Conservation (phyloP, 352 stramenopile genomes). For the Pythium rhizo-oryzae region DNA sequence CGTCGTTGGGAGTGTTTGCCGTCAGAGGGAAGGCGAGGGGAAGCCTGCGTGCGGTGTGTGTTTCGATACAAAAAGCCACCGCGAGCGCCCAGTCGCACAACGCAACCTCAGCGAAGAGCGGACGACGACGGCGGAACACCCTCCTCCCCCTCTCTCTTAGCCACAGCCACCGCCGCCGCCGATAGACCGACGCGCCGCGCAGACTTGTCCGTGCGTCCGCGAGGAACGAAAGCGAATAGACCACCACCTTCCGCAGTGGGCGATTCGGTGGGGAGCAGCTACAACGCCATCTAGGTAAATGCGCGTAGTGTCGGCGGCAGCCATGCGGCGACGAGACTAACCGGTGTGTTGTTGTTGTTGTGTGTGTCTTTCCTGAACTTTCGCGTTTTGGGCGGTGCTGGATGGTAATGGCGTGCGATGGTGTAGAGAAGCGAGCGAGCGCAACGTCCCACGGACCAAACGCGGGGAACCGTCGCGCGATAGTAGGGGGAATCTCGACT, state of each 20-base stretch:
- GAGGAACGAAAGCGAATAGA: not conserved
- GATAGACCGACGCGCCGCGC: not conserved
- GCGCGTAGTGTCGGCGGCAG: too few species aligned
- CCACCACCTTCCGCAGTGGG: conserved; percentile 19
- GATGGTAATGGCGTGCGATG: not conserved
- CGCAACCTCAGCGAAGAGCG: not conserved
- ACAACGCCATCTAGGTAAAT: not conserved
- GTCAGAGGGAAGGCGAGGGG: not conserved
- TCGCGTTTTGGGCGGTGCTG: not conserved
- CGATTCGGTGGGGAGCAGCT: conserved; percentile 12
- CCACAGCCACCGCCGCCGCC: not conserved
- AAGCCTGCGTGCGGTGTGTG: not conserved
- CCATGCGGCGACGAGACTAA: too few species aligned
- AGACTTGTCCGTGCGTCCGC: not conserved
- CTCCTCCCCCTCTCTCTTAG: too few species aligned
- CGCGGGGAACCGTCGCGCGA: not conserved
- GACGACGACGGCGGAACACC: conserved; percentile 1
- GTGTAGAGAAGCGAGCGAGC: not conserved
- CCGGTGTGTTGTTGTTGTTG: not conserved
- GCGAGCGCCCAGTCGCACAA: not conserved
- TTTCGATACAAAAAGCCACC: conserved; percentile 11
- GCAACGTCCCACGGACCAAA: not conserved
- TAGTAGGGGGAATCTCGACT: not conserved
- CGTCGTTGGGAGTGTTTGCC: not conserved
- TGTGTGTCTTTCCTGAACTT: not conserved